Evolutionary conservation across 345 rosid species (phyloP), one percentile per base, ranked within the genome.

Genomic region (Euphorbia pulcherrima): DNA sequence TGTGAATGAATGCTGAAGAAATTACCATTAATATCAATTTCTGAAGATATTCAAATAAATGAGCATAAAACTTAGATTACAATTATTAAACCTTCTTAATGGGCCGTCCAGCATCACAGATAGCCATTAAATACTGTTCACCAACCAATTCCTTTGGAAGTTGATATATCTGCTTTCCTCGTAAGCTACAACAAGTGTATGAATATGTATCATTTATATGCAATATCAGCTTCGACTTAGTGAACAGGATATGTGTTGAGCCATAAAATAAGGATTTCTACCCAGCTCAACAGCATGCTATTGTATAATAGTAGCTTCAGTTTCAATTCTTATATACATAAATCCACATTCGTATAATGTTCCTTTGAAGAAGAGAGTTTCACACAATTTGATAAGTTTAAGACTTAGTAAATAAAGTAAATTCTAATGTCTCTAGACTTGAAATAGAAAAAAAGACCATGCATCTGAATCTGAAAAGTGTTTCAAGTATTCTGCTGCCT

Each of bases 111-210:
- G 85, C 82, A 76, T 78, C 86, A 73, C 83, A 89, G 75, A 94
- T 79, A 75, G 95, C 87, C 82, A 94, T 66, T 63, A 91, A 92
- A 82, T 83, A 77, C 57, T 86, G 89, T 71, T 81, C 83, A 55
- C 83, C 95, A 41, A 89, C 83, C 66, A 82, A 80, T 72, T 84
- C 90, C 12, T 76, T 77, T 46, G 97, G 89, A 77, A 94, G 83
- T 70, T 76, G 90, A 81, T 75, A 79, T 52, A 81, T 71, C 59
- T 94, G 97, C 77, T 94, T 94, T 71, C 96, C 95, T 17, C 92
- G 88, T 74, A 94, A 79, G 72, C 99, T 94, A 74, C 30, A 77
- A 39, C 20, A 74, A 78, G 52, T 48, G 70, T 44, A 79, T 21
- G 8, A 68, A 56, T 40, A 65, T 21, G 72, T 40, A 17, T 3